These are phyloP conservation scores for Amanita polypyramis DNA, from an alignment of 768 basidiomycete genomes.

Conservation along the genomic window DNA sequence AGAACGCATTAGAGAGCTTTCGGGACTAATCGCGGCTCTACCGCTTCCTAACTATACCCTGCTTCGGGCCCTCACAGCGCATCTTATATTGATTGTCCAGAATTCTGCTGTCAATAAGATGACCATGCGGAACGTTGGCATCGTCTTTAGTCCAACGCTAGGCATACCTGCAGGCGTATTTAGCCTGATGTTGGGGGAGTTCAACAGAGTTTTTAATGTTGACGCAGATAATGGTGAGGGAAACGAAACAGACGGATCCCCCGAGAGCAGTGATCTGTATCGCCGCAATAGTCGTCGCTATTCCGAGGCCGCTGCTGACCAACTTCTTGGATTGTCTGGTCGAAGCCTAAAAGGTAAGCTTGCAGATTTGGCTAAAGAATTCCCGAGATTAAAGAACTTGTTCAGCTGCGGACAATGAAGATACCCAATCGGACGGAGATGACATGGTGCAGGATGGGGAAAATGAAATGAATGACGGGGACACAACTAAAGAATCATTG, in stretches of 20 bases:
- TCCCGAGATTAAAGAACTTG: background rate
- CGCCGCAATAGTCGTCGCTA: constrained; percentile 81
- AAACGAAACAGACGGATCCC: constrained; percentile 17
- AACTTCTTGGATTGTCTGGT: constrained; percentile 68
- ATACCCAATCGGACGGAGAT: constrained; percentile 61
- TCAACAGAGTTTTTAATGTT: constrained; percentile 89
- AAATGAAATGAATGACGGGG: constrained; percentile 58
- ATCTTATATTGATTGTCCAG: constrained; percentile 90
- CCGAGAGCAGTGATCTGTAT: constrained; percentile 29
- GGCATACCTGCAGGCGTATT: constrained; percentile 98
- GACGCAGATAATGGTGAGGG: constrained; percentile 33
- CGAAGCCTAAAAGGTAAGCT: constrained; percentile 48
- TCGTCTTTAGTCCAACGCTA: constrained; percentile 95
- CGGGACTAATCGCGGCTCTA: constrained; percentile 74
- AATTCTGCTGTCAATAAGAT: constrained; percentile 91
- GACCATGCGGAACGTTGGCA: constrained; percentile 97
- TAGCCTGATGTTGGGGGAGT: constrained; percentile 88
- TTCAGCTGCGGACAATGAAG: constrained; percentile 37
- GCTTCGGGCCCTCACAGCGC: constrained; percentile 87
- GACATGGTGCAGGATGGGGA: constrained; percentile 59
- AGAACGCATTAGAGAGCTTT: constrained; percentile 82
- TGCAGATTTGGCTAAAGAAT: background rate
- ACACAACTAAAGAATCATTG: constrained; percentile 37
- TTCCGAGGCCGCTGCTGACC: constrained; percentile 73
- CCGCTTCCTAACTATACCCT: constrained; percentile 92